Percentiles rank a stretch among this genome's conserved stretches.
Conservation (phyloP, 129 eudicot species). For the Artemisia annua region DNA sequence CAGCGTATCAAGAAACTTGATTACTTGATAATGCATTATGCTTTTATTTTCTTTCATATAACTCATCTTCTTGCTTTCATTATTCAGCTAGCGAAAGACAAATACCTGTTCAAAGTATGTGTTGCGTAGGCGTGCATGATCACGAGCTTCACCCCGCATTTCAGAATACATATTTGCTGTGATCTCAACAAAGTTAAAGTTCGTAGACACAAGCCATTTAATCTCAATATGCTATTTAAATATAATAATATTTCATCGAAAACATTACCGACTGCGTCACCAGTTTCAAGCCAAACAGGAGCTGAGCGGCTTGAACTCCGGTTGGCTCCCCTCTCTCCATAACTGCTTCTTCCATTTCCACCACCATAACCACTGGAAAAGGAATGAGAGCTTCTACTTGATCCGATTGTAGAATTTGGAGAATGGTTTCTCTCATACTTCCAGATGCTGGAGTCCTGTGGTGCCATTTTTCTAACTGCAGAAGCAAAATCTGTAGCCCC, state of each 20-base stretch:
- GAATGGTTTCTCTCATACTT: slow-evolving; percentile 60
- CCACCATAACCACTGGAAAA: slow-evolving; percentile 50
- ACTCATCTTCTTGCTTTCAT: background rate
- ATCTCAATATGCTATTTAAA: slow-evolving; percentile 4
- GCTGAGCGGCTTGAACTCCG: slow-evolving; percentile 51
- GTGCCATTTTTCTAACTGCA: slow-evolving; percentile 72
- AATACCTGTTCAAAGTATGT: slow-evolving; percentile 78
- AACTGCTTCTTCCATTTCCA: slow-evolving; percentile 43
- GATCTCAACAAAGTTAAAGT: slow-evolving; percentile 50
- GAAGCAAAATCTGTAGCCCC: slow-evolving; percentile 81
- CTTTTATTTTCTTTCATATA: background rate
- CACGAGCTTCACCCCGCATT: slow-evolving; percentile 82
- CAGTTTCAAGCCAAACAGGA: slow-evolving; percentile 87
- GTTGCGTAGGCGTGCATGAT: slow-evolving; percentile 68
- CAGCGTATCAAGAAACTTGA: background rate
- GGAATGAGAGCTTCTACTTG: slow-evolving; percentile 61
- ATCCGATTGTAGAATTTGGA: slow-evolving; percentile 54
- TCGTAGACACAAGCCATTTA: slow-evolving; percentile 30
- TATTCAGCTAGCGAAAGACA: background rate
- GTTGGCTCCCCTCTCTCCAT: slow-evolving; percentile 47
- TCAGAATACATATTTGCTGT: slow-evolving; percentile 85
- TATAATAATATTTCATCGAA: slow-evolving; percentile 15
- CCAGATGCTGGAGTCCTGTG: slow-evolving; percentile 66
- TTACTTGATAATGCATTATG: background rate
- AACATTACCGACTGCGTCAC: slow-evolving; percentile 77